phyloP scores from a whole-genome alignment of 192 early-diverging fungal species.

The Coemansia sp. region DNA sequence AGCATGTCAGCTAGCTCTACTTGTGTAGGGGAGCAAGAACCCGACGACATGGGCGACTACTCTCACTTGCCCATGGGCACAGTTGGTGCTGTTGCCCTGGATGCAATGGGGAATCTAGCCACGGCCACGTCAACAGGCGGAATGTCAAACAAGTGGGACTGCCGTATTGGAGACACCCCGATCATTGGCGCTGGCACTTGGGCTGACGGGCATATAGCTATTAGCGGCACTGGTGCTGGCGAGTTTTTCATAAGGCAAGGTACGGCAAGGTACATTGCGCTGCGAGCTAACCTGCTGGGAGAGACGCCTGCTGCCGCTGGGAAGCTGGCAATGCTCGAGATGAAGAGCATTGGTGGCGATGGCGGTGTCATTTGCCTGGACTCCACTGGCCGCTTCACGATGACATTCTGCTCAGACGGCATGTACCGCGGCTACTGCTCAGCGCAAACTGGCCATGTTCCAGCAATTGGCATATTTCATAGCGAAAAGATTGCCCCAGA shows the following conservation, averaged over 20 bases:
- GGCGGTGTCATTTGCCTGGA: constrained; percentile 35
- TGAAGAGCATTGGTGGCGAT: constrained; percentile 32
- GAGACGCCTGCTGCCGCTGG: constrained; percentile 14
- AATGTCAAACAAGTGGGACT: constrained; percentile 36
- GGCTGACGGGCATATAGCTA: constrained; percentile 22
- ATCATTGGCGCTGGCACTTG: constrained; percentile 43
- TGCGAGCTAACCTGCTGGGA: constrained; percentile 14
- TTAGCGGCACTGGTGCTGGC: constrained; percentile 33
- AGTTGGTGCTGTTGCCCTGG: constrained; percentile 35
- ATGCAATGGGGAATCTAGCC: constrained; percentile 17
- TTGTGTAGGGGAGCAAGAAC: background rate
- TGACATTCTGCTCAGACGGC: constrained; percentile 32
- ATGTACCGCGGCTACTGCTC: constrained; percentile 42
- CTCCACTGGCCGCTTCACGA: constrained; percentile 9
- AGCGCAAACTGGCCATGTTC: constrained; percentile 7
- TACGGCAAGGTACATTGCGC: constrained; percentile 29
- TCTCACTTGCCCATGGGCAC: constrained; percentile 37
- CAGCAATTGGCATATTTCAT: constrained; percentile 28
- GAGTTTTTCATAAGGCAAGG: constrained; percentile 25
- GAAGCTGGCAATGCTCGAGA: constrained; percentile 18
- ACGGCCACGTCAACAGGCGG: constrained; percentile 42
- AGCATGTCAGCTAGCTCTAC: background rate
- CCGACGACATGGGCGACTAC: constrained; percentile 2
- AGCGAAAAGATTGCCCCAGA: constrained; percentile 14
- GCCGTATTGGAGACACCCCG: constrained; percentile 33